phyloP scores from a whole-genome alignment of 371 early-diverging fungal genomes.

The Circinella minor region DNA sequence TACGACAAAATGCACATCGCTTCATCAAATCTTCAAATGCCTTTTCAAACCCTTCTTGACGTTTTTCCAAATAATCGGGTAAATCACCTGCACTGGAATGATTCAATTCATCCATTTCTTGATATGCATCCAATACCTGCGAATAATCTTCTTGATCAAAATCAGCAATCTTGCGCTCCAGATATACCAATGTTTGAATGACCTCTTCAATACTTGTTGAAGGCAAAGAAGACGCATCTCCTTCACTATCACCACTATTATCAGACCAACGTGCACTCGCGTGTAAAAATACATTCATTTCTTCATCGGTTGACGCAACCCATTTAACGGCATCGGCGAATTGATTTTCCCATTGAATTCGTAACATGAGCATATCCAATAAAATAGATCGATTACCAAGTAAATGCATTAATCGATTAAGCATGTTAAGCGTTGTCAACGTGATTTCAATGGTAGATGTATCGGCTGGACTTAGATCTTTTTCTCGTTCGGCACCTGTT shows the following conservation, averaged over 20 bases:
- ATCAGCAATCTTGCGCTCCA: constrained; percentile 46
- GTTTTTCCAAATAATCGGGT: constrained; percentile 47
- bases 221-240: too few relatives aligned
- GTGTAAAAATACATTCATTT: constrained; percentile 41
- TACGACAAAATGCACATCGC: constrained; percentile 27
- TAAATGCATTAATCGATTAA: constrained; percentile 41
- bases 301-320: constrained; percentile 39
- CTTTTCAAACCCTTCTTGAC: constrained; percentile 53
- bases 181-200: constrained; percentile 32
- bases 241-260: neutral
- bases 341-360: constrained; percentile 53
- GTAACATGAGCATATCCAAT: constrained; percentile 36
- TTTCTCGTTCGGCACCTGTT: constrained; percentile 29
- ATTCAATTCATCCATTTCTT: constrained; percentile 47
- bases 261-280: constrained; percentile 40
- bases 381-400: constrained; percentile 33
- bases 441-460: constrained; percentile 60
- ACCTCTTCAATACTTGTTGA: constrained; percentile 31
- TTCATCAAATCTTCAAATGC: constrained; percentile 47
- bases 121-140: constrained; percentile 44
- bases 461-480: constrained; percentile 57
- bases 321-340: constrained; percentile 48
- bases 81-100: constrained; percentile 12
- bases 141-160: constrained; percentile 46
- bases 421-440: constrained; percentile 43